Evolutionary conservation across 441 rosid species (phyloP).

Genomic region (Erysimum pusillum): DNA sequence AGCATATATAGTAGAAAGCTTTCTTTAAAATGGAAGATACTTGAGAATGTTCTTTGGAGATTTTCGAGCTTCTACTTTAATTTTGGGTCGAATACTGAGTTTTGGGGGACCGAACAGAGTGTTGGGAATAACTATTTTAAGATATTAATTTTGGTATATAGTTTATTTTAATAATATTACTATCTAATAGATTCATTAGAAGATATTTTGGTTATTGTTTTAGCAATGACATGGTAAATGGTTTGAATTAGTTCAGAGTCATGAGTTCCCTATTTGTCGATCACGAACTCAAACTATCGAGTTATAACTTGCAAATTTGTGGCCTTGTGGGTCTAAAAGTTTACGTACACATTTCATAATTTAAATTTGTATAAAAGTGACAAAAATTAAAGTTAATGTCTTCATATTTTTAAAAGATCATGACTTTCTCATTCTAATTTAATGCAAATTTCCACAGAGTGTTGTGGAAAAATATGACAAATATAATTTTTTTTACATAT

Average conservation of each 20-base stretch:
- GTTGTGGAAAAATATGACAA: not conserved
- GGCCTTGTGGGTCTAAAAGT: not conserved
- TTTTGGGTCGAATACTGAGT: slow-evolving; percentile 1
- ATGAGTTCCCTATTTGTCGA: not conserved
- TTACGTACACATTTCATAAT: not conserved
- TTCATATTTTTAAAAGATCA: no score
- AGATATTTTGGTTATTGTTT: not conserved
- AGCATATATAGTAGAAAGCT: not conserved
- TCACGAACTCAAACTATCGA: not conserved
- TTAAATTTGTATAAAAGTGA: not conserved
- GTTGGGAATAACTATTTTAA: not conserved
- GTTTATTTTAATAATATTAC: not conserved
- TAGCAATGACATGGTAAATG: not conserved
- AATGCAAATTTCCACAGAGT: not conserved
- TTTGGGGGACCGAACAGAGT: not conserved
- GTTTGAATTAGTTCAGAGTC: not conserved
- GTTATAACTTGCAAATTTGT: not conserved
- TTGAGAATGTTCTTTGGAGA: slow-evolving; percentile 7
- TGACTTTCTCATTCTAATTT: not conserved
- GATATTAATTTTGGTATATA: not conserved
- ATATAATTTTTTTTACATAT: no score
- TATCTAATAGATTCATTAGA: no score
- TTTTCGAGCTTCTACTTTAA: not conserved
- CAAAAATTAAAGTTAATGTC: not conserved
- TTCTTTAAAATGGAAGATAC: slow-evolving; percentile 19